Conservation (phyloP, 805 yeast genomes). For the Yamadazyma nakazawae region DNA sequence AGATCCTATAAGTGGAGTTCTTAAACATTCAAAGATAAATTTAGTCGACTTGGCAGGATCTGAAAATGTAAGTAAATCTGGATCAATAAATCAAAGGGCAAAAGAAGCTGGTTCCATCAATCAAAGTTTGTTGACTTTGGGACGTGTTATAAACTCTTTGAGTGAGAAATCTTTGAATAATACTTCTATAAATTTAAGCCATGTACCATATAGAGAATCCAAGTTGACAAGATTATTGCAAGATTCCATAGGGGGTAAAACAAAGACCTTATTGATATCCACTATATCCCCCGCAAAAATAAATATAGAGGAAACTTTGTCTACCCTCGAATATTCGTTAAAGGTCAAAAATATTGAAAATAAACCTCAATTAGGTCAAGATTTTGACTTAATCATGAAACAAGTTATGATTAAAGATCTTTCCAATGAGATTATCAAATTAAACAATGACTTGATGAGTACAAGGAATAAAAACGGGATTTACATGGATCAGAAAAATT, state of each 20-base stretch:
- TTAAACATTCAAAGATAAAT: constrained; percentile 58
- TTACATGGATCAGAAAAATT: constrained; percentile 57
- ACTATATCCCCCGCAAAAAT: constrained; percentile 83
- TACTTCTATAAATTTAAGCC: constrained; percentile 31
- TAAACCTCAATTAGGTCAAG: constrained; percentile 49
- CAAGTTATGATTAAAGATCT: constrained; percentile 51
- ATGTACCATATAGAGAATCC: constrained; percentile 84
- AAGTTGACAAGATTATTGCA: constrained; percentile 72
- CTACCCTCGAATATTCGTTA: constrained; percentile 84
- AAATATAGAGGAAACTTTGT: constrained; percentile 74
- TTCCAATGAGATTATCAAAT: constrained; percentile 51
- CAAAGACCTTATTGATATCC: constrained; percentile 84
- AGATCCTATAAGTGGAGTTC: constrained; percentile 5
- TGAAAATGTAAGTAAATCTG: constrained; percentile 83
- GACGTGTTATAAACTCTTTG: constrained; percentile 74
- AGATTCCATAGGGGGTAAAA: constrained; percentile 83
- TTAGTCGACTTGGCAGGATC: constrained; percentile 94
- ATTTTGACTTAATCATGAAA: constrained; percentile 44
- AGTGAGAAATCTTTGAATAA: constrained; percentile 19
- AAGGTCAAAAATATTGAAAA: constrained; percentile 79
- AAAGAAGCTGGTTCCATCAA: constrained; percentile 93
- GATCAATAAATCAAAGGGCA: constrained; percentile 82
- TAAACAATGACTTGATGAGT: constrained; percentile 60
- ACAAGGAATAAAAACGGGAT: constrained; percentile 64
- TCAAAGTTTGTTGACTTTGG: constrained; percentile 81